Base-by-base conservation (phyloP, 768 basidiomycete genomes). In the Daedaleopsis nitida region DNA sequence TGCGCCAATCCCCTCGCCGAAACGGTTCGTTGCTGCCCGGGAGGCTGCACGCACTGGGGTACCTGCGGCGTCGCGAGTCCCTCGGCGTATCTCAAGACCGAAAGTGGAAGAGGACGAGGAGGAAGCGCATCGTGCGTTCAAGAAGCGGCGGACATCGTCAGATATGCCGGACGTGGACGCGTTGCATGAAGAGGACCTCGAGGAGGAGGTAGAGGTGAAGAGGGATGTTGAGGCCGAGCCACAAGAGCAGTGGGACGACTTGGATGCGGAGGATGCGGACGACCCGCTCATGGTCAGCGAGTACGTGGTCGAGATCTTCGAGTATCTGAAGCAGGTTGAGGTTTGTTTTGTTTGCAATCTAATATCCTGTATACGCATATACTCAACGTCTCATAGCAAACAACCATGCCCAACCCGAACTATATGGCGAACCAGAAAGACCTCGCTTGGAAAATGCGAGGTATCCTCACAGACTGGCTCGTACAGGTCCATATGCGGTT, bases 201-300 rank as follows among this genome's bases (percentile, higher is more conserved):
- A 49, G 14, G 39, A 42, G 39, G 47, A 76, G 63, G 69, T 66
- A 49, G 82, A 75, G 59, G 63, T 68, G 16, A 69, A 73, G 37
- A 60, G 62, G 16, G 71, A 70, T 32, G 70, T 71, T 27, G 78
- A 91, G 70, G 87, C 84, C 5, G 87, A 89, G 65, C 87, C 86
- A 3, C 79, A 89, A 58, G 80, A 77, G 69, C 78, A 81, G 70
- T 98, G 94, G 96, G 91, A 91, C 34, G 96, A 98, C 69, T 82
- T 98, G 16, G 95, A 98, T 65, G 86, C 85, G 1, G 94, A 96
- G 21, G 96, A 98, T 72, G 85, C 79, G 55, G 94, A 95, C 52
- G 96, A 99, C 70, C 97, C 96, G 14, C 80, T 93, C 62, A 98
- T 98, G 96, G 96, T 97, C 65, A 90, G 89, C 77, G 94, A 98